These are phyloP conservation scores for Fistulina hepatica DNA, from an alignment of 1,284 basidiomycete genomes.

Conservation along the genomic window DNA sequence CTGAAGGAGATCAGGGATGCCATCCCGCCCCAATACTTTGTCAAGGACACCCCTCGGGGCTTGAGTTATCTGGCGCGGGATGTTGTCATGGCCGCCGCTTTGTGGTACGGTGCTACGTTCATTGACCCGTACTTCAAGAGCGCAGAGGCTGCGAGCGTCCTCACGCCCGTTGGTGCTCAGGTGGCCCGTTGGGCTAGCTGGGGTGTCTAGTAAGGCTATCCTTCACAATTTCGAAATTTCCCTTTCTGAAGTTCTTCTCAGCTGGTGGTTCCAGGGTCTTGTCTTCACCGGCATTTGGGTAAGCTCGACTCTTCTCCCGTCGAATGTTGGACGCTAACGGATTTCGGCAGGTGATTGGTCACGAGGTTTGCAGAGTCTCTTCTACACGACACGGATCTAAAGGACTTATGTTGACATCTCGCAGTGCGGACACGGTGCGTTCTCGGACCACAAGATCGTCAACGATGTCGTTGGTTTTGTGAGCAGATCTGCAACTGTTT, in stretches of 20 bases:
- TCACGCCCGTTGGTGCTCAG: constrained; percentile 29
- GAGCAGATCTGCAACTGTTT: constrained; percentile 73
- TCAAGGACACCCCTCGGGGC: constrained; percentile 28
- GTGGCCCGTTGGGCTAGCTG: constrained; percentile 32
- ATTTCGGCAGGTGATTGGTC: no score
- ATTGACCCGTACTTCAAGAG: constrained; percentile 37
- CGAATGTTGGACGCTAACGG: no score
- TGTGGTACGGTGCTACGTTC: constrained; percentile 33
- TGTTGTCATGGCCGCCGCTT: constrained; percentile 31
- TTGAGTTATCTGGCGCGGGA: constrained; percentile 36
- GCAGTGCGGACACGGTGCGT: constrained; percentile 43
- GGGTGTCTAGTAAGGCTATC: constrained; percentile 34
- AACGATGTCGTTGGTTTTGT: constrained; percentile 81
- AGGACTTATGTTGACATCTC: no score
- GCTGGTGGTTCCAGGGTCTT: constrained; percentile 56
- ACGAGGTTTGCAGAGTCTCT: no score
- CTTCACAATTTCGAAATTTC: not conserved
- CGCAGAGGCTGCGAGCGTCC: constrained; percentile 15
- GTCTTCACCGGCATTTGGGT: constrained; percentile 52
- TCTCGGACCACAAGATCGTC: constrained; percentile 67
- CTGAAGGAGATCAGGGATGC: constrained; percentile 42
- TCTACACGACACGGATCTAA: no score
- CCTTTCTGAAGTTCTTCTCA: constrained; percentile 14
- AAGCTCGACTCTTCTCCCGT: no score
- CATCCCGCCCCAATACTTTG: constrained; percentile 39